Conservation (phyloP, 2,329 filamentous ascomycete species). For the Coniochaeta ligniaria region DNA sequence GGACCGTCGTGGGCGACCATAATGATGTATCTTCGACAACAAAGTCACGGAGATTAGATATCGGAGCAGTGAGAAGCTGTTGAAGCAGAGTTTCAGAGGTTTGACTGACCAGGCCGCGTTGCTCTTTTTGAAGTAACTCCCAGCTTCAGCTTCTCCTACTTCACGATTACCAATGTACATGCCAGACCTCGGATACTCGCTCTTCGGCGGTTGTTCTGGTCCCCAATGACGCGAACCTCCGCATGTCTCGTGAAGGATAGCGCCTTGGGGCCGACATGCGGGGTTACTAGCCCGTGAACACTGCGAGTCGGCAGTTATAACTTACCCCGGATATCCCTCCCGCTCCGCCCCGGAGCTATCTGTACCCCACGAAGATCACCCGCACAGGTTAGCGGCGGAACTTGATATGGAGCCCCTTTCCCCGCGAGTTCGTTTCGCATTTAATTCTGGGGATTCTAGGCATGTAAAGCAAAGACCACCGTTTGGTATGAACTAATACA, state of each 20-base stretch:
- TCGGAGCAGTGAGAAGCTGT: background rate
- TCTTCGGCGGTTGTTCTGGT: background rate
- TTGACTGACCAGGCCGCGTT: background rate
- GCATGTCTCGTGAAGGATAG: background rate
- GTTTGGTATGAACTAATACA: too few relatives aligned
- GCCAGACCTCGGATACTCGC: background rate
- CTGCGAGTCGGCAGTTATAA: background rate
- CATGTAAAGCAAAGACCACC: background rate
- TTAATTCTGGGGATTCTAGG: too few relatives aligned
- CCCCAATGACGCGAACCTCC: background rate
- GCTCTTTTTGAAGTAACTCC: background rate
- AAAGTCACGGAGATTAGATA: background rate
- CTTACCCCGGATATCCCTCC: background rate
- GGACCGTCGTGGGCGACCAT: background rate
- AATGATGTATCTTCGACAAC: background rate
- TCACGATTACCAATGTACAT: background rate
- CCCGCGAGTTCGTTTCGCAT: background rate
- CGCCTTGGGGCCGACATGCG: background rate
- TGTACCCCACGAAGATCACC: background rate
- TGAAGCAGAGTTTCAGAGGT: background rate
- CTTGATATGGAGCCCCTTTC: background rate
- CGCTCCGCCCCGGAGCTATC: background rate
- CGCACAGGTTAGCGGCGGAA: background rate
- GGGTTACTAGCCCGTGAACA: background rate
- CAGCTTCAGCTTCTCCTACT: background rate